These are phyloP conservation scores for Eleusine coracana DNA, from an alignment of 176 grass and related monocot species.

Conservation along the genomic window DNA sequence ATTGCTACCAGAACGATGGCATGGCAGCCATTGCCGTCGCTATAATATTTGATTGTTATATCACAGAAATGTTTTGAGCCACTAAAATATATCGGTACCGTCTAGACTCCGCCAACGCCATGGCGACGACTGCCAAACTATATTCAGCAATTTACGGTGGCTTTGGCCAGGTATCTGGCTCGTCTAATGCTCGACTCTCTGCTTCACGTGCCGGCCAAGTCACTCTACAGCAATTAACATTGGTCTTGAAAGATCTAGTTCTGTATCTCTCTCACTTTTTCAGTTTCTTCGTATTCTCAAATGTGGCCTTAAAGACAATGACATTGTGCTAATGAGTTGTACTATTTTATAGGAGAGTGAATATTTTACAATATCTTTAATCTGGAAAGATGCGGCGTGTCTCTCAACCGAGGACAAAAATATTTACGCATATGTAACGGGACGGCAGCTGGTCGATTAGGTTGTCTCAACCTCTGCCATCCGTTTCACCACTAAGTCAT, in stretches of 20 bases:
- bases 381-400: background rate
- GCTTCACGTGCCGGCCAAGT: background rate
- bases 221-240: background rate
- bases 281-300: background rate
- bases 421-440: background rate
- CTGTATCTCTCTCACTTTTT: background rate
- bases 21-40: background rate
- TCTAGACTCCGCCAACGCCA: background rate
- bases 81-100: background rate
- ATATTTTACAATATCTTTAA: no score
- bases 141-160: background rate
- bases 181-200: no score
- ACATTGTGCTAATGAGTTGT: no score
- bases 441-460: background rate
- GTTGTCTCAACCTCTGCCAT: constrained; percentile 14
- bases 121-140: background rate
- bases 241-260: no score
- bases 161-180: no score
- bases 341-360: no score
- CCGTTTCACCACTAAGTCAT: constrained; percentile 22
- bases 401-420: background rate
- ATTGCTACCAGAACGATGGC: background rate
- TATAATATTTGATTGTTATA: background rate
- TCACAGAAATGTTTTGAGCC: background rate
- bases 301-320: no score